Conservation (phyloP, 1,284 basidiomycete genomes). For the Blastosporella zonata region DNA sequence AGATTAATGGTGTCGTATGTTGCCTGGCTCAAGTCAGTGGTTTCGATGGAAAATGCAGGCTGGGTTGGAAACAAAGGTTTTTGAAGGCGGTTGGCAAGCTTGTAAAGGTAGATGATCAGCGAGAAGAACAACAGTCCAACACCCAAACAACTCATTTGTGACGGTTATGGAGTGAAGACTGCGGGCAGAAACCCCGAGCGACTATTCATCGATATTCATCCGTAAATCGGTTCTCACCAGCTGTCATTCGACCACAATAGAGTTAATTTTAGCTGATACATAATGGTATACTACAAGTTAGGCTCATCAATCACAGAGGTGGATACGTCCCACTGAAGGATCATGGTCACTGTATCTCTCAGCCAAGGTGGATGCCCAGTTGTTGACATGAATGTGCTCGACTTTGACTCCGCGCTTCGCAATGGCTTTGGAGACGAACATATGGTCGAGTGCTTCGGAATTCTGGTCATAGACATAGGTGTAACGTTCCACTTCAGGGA, state of each 20-base stretch:
- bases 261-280: not conserved
- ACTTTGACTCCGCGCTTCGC: slow-evolving; percentile 38
- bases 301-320: slow-evolving; percentile 33
- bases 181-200: too few species aligned
- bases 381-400: slow-evolving; percentile 62
- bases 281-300: not conserved
- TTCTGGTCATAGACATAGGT: slow-evolving; percentile 62
- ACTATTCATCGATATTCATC: too few species aligned
- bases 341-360: slow-evolving; percentile 57
- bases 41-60: slow-evolving; percentile 13
- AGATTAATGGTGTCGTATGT: slow-evolving; percentile 31
- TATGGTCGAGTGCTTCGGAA: slow-evolving; percentile 57
- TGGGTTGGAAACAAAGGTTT: slow-evolving; percentile 9
- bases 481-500: slow-evolving; percentile 53
- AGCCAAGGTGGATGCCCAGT: slow-evolving; percentile 43
- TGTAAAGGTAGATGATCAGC: slow-evolving; percentile 15
- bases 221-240: not conserved
- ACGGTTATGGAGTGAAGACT: not conserved
- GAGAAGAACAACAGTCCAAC: not conserved
- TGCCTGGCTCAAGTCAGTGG: slow-evolving; percentile 22
- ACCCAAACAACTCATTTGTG: slow-evolving; percentile 3
- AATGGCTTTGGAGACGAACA: slow-evolving; percentile 51
- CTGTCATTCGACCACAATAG: not conserved
- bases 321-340: slow-evolving; percentile 50
- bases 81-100: slow-evolving; percentile 21